Evolutionary conservation across 306 rosid genomes (phyloP).

Genomic region (Castanea crenata): DNA sequence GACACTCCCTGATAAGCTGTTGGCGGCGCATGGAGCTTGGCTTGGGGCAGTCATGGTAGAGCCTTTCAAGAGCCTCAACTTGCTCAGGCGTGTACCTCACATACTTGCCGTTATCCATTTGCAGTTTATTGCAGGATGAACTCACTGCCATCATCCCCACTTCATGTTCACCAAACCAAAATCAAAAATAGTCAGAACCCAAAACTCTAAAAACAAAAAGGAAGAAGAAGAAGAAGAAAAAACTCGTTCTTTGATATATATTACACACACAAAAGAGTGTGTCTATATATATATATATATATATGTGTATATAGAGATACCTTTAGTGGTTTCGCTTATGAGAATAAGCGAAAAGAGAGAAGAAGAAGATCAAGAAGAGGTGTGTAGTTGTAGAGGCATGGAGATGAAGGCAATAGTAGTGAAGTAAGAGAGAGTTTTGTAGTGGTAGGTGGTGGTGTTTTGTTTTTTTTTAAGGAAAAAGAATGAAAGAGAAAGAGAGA

Average conservation of each 20-base stretch:
- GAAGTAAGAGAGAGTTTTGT: not conserved
- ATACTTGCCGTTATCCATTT: slow-evolving; percentile 94
- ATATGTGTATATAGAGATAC: not conserved
- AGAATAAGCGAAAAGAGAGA: not conserved
- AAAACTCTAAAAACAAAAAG: not conserved
- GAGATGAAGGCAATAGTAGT: not conserved
- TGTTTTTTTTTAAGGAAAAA: not conserved
- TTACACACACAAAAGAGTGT: not conserved
- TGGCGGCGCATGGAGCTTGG: slow-evolving; percentile 97
- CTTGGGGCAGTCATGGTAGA: slow-evolving; percentile 94
- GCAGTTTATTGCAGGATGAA: slow-evolving; percentile 57
- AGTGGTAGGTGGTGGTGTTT: not conserved
- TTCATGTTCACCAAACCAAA: not conserved
- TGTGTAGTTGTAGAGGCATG: not conserved
- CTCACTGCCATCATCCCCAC: slow-evolving; percentile 77
- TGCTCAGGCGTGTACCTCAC: slow-evolving; percentile 97
- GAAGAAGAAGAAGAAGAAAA: not conserved
- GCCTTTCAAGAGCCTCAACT: slow-evolving; percentile 91
- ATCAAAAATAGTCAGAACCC: not conserved
- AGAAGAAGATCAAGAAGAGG: not conserved
- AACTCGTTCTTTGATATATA: not conserved
- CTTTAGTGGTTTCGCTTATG: not conserved
- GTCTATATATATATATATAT: no score
- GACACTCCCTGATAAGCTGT: slow-evolving; percentile 91
- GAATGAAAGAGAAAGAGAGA: not conserved